These are phyloP conservation scores for Atkinsonella hypoxylon DNA, from an alignment of 2,329 filamentous ascomycete genomes.

Conservation along the genomic window DNA sequence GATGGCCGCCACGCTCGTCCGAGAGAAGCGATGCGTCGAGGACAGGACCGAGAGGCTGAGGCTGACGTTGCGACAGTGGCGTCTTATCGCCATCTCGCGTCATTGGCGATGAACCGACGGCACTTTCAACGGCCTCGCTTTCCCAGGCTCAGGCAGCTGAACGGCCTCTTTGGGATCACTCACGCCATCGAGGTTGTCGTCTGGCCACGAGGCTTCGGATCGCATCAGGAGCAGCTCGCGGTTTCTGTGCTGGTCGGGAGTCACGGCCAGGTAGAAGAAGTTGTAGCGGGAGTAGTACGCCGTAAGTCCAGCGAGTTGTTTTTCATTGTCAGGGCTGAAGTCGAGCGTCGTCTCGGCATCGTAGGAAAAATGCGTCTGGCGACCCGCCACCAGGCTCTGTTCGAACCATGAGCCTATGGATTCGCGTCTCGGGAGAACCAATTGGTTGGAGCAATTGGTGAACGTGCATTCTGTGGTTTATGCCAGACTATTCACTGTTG, in stretches of 20 bases:
- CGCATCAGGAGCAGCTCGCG: slow-evolving; percentile 40
- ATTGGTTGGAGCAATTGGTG: slow-evolving; percentile 22
- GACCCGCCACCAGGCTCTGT: slow-evolving; percentile 41
- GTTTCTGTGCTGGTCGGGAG: slow-evolving; percentile 41
- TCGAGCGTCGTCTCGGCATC: slow-evolving; percentile 45
- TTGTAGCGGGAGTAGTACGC: slow-evolving; percentile 54
- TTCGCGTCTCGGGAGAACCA: slow-evolving; percentile 36
- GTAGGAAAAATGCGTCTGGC: slow-evolving; percentile 47
- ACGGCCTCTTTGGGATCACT: slow-evolving; percentile 31
- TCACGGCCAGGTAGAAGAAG: slow-evolving; percentile 52
- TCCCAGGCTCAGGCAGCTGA: slow-evolving; percentile 40
- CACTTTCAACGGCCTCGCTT: slow-evolving; percentile 24
- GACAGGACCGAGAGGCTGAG: slow-evolving; percentile 37
- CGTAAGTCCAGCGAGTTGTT: slow-evolving; percentile 48
- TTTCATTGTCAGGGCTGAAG: slow-evolving; percentile 43
- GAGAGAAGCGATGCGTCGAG: slow-evolving; percentile 33
- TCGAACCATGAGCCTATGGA: slow-evolving; percentile 47
- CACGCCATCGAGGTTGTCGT: slow-evolving; percentile 28
- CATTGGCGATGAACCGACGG: neutral
- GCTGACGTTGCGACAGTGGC: neutral
- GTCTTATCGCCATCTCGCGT: slow-evolving; percentile 25
- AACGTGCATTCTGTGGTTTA: slow-evolving; percentile 36
- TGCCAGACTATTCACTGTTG: too few relatives aligned
- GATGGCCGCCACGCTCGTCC: slow-evolving; percentile 52
- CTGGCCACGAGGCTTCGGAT: slow-evolving; percentile 44